Conservation (phyloP, 345 rosid genomes). For the Rubroshorea leprosula region DNA sequence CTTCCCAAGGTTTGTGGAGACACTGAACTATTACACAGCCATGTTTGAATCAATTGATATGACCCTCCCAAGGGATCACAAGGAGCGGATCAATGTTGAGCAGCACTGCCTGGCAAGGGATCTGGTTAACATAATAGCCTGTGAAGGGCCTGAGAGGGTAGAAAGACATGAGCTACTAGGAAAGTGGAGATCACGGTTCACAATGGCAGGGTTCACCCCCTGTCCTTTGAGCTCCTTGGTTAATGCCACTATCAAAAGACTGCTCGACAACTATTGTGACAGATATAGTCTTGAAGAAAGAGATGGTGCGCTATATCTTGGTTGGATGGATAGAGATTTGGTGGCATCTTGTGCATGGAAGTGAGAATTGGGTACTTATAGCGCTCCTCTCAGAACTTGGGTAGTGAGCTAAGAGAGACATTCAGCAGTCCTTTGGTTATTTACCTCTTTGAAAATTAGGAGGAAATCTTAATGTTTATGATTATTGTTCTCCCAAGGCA, state of each 20-base stretch:
- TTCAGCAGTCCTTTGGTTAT: not conserved
- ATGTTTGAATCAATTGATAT: too few species aligned
- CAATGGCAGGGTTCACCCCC: slow-evolving; percentile 75
- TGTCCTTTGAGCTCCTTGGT: slow-evolving; percentile 76
- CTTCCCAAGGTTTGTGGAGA: too few species aligned
- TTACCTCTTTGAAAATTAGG: not conserved
- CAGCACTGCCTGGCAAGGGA: too few species aligned
- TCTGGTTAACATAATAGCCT: too few species aligned
- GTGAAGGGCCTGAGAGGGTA: too few species aligned
- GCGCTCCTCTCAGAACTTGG: not conserved
- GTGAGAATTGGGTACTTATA: slow-evolving; percentile 21
- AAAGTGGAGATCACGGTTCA: slow-evolving; percentile 43
- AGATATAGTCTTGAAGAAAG: slow-evolving; percentile 70
- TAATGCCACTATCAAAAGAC: slow-evolving; percentile 56
- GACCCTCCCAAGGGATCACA: too few species aligned
- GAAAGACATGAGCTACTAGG: too few species aligned
- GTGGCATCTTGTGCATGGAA: slow-evolving; percentile 90
- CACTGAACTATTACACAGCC: too few species aligned
- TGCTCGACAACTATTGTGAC: slow-evolving; percentile 53
- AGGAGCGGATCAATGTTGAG: too few species aligned
- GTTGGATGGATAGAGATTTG: slow-evolving; percentile 85
- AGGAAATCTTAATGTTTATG: slow-evolving; percentile 10
- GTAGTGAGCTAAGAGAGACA: slow-evolving; percentile 2
- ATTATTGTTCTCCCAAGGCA: not conserved
- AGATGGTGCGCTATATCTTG: slow-evolving; percentile 73